phyloP scores from a whole-genome alignment of 2,329 filamentous ascomycete genomes.

The Magnaporthales sp. region DNA sequence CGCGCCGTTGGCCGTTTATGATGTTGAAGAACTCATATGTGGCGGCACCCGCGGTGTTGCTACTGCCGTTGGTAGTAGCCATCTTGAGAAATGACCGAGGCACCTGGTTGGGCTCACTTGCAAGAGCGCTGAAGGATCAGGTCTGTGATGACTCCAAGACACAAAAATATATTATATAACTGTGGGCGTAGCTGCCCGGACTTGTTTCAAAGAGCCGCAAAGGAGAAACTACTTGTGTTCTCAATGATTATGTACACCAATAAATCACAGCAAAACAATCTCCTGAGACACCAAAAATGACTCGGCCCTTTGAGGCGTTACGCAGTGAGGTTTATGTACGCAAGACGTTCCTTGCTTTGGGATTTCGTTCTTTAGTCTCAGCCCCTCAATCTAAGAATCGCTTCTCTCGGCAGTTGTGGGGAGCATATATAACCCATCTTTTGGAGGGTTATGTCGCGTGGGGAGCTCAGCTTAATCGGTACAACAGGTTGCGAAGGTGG shows the following conservation, averaged over 20 bases:
- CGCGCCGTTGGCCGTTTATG: conserved; percentile 31
- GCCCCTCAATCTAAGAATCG: not conserved
- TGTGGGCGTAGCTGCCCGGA: not conserved
- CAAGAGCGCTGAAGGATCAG: not conserved
- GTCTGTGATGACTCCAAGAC: not conserved
- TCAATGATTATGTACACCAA: not conserved
- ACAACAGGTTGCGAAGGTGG: not conserved
- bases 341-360: not conserved
- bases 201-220: not conserved
- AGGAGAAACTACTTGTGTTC: not conserved
- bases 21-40: conserved; percentile 29
- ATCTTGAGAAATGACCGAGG: not conserved
- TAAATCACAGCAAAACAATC: not conserved
- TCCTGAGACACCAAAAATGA: not conserved
- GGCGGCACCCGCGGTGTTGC: not conserved
- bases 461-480: not conserved
- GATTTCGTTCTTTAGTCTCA: not conserved
- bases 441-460: not conserved
- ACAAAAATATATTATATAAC: not conserved
- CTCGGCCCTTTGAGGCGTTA: not conserved
- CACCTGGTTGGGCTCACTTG: too few species aligned
- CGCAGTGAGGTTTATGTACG: not conserved
- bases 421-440: not conserved
- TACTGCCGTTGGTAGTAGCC: not conserved
- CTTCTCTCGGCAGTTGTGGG: not conserved